A percentile compares a stretch with the other conserved stretches of the same genome.
Evolutionary conservation across 345 rosid genomes (phyloP).

Genomic region (Erodium maritimum): DNA sequence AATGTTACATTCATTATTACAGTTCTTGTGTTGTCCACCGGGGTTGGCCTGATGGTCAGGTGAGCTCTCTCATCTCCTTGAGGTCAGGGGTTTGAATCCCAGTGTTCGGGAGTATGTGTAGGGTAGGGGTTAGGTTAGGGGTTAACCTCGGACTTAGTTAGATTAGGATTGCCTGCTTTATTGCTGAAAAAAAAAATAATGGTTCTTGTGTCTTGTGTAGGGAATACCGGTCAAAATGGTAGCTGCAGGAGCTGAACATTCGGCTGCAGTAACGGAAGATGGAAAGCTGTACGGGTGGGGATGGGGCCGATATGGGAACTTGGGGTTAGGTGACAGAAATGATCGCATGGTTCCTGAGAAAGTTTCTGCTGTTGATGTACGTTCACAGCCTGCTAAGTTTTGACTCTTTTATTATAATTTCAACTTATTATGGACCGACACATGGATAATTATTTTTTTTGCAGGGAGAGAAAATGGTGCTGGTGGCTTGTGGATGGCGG

Average conservation of each 20-base stretch:
- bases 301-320: slow-evolving; percentile 93
- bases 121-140: too few species aligned
- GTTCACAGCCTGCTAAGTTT: slow-evolving; percentile 19
- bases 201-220: slow-evolving; percentile 30
- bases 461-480: slow-evolving; percentile 70
- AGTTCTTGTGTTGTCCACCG: slow-evolving; percentile 6
- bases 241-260: slow-evolving; percentile 97
- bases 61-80: too few species aligned
- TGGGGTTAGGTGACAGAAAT: slow-evolving; percentile 90
- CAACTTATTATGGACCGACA: background rate
- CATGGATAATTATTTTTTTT: slow-evolving; percentile 8
- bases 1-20: slow-evolving; percentile 6
- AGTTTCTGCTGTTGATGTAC: slow-evolving; percentile 50
- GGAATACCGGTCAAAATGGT: slow-evolving; percentile 72
- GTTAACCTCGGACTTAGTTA: too few species aligned
- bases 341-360: slow-evolving; percentile 86
- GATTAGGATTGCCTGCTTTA: too few species aligned
- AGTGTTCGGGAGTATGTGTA: too few species aligned
- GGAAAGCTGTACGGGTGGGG: slow-evolving; percentile 99
- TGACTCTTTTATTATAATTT: background rate
- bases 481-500: slow-evolving; percentile 98
- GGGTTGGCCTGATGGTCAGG: too few species aligned
- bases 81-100: too few species aligned
- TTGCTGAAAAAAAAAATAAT: too few species aligned
- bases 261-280: slow-evolving; percentile 82